Conservation (phyloP, 139 green algal species). For the Deuterostichococcus epilithicus region DNA sequence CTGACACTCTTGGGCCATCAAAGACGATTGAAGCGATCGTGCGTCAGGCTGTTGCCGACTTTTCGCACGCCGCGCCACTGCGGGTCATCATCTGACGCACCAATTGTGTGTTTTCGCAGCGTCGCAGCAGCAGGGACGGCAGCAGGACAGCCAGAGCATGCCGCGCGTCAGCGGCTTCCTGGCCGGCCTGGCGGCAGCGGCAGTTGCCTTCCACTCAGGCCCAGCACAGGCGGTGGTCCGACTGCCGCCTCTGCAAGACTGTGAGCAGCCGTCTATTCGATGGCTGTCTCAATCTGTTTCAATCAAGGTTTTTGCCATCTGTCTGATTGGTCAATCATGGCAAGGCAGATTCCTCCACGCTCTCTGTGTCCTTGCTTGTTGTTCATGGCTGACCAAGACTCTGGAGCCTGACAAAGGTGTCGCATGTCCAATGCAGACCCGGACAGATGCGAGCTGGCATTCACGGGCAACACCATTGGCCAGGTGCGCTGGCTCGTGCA, state of each 20-base stretch:
- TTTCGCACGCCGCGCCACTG: no score
- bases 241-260: constrained; percentile 66
- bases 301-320: no score
- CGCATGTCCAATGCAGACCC: constrained; percentile 55
- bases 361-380: no score
- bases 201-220: neutral
- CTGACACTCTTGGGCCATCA: neutral
- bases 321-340: no score
- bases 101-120: neutral
- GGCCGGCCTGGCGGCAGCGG: neutral
- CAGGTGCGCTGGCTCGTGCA: constrained; percentile 48
- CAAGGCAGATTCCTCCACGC: no score
- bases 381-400: neutral
- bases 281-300: no score
- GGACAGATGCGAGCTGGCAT: constrained; percentile 77
- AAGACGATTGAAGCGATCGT: neutral
- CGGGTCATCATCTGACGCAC: neutral
- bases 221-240: constrained; percentile 50
- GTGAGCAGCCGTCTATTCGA: constrained; percentile 14
- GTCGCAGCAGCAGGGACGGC: neutral
- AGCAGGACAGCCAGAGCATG: neutral
- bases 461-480: constrained; percentile 89
- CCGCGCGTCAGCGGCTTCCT: neutral
- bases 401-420: neutral
- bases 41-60: no score